A percentile compares a stretch with the other conserved stretches of the same genome.
These are phyloP conservation scores for Tolypocladium album DNA, from an alignment of 2,329 filamentous ascomycete species.

Conservation along the genomic window DNA sequence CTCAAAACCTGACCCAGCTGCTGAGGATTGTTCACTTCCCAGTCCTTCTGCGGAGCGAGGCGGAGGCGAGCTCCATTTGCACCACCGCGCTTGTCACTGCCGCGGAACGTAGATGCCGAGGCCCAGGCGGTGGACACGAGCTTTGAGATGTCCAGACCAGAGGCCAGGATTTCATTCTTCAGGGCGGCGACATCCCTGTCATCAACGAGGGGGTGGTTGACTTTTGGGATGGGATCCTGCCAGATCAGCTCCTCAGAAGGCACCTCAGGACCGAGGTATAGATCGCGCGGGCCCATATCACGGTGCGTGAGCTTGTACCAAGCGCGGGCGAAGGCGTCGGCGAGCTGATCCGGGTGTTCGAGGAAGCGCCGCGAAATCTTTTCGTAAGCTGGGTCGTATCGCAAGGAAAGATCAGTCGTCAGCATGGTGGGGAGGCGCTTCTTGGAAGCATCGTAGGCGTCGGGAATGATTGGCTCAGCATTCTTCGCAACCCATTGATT, in stretches of 20 bases:
- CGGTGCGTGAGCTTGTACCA: constrained; percentile 82
- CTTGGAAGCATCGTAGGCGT: constrained; percentile 58
- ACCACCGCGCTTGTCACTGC: constrained; percentile 71
- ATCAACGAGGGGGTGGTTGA: constrained; percentile 46
- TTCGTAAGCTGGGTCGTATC: constrained; percentile 61
- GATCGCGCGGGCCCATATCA: constrained; percentile 61
- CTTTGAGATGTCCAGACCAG: constrained; percentile 49
- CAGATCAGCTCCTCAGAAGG: constrained; percentile 59
- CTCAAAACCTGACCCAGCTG: constrained; percentile 52
- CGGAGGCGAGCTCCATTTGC: constrained; percentile 73
- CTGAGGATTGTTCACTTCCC: constrained; percentile 63
- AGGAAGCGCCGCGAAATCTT: constrained; percentile 65
- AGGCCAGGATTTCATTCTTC: constrained; percentile 57
- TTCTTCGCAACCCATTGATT: constrained; percentile 70
- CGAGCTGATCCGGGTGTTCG: constrained; percentile 56
- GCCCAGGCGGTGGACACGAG: constrained; percentile 59
- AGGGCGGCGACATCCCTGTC: constrained; percentile 52
- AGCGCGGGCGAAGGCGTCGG: constrained; percentile 58
- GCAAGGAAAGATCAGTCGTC: constrained; percentile 63
- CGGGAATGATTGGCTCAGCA: constrained; percentile 54
- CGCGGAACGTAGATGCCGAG: constrained; percentile 61
- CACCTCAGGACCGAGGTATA: constrained; percentile 66
- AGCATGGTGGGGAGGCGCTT: constrained; percentile 70
- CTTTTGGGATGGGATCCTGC: constrained; percentile 61
- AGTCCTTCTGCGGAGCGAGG: constrained; percentile 59